phyloP scores from a whole-genome alignment of 371 early-diverging fungal genomes.

The Rhizopus sp. region DNA sequence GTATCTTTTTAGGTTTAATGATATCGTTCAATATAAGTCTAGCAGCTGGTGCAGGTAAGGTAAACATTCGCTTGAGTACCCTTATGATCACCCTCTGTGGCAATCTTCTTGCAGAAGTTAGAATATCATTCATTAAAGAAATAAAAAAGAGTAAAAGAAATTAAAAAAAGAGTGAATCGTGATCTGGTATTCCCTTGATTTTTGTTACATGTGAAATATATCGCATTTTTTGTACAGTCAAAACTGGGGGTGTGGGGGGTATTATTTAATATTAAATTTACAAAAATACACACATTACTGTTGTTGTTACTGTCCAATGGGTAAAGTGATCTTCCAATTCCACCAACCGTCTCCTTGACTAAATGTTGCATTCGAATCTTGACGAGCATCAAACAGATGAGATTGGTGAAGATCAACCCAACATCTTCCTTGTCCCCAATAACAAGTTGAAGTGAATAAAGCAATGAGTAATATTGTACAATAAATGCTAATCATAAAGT shows the following conservation, averaged over 20 bases:
- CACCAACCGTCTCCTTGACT: constrained; percentile 54
- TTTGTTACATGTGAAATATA: no score
- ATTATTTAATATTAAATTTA: constrained; percentile 5
- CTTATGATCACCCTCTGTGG: no score
- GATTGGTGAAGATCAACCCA: constrained; percentile 61
- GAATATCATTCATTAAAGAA: no score
- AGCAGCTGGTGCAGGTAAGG: constrained; percentile 41
- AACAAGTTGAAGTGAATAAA: constrained; percentile 65
- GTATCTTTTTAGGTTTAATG: constrained; percentile 36
- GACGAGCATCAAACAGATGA: constrained; percentile 43
- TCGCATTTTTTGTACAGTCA: not conserved
- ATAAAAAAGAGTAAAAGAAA: no score
- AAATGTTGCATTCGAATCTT: constrained; percentile 48
- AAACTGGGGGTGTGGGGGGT: constrained; percentile 1
- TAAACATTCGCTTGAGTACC: constrained; percentile 20
- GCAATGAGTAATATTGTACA: constrained; percentile 65
- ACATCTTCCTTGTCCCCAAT: constrained; percentile 72
- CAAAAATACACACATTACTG: not conserved
- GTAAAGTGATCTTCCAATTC: constrained; percentile 52
- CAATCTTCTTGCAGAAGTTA: no score
- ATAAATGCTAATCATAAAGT: constrained; percentile 46
- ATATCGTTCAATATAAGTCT: constrained; percentile 42
- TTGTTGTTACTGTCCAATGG: constrained; percentile 29
- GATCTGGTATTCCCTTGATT: no score
- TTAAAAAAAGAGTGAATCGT: no score